Evolutionary conservation across 2,329 filamentous ascomycete genomes (phyloP), one percentile per base, ranked within the genome.

Genomic region (Xylariaceae sp.): DNA sequence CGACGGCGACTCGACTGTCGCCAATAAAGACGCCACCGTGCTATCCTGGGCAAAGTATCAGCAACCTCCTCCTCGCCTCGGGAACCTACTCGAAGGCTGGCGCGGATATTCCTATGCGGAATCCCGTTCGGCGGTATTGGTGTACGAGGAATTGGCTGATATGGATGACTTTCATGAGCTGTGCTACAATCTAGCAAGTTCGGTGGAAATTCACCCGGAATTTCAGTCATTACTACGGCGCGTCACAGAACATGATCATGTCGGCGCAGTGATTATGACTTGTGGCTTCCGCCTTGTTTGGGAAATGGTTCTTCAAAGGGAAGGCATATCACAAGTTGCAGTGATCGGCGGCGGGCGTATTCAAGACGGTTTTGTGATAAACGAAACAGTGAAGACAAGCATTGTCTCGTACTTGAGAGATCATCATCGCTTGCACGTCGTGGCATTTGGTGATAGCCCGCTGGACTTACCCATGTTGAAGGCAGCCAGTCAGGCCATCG

Each of bases 381-480:
- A 75, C 0, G 66, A 73, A 6, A 56, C 52, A 0, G 63, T 77
- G 17, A 86, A 86, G 60, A 73, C 66, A 1, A 58, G 57, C 0
- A 39, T 84, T 19, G 76, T 82, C 1, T 44, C 45, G 1, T 66
- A 59, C 2, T 59, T 84, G 17, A 66, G 63, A 45, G 22, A 67
- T 0, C 15, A 15, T 0, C 54, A 73, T 38, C 3, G 64, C 0
- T 40, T 71, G 27, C 62, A 71, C 36, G 75, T 83, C 15, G 75
- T 68, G 61, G 82, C 78, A 0, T 81, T 86, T 55, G 81, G 82
- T n/a, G 81, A 85, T 56, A 81, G 81, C 54, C 70, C 70, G 0
- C 52, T 83, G 6, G 83, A 86, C 55, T 36, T 86, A 15, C 62
- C 67, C 0, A 86, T 86, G 82, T 55, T 86, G 11, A 54, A 53